Base-by-base conservation (phyloP, 768 basidiomycete genomes). In the Russula earlei region DNA sequence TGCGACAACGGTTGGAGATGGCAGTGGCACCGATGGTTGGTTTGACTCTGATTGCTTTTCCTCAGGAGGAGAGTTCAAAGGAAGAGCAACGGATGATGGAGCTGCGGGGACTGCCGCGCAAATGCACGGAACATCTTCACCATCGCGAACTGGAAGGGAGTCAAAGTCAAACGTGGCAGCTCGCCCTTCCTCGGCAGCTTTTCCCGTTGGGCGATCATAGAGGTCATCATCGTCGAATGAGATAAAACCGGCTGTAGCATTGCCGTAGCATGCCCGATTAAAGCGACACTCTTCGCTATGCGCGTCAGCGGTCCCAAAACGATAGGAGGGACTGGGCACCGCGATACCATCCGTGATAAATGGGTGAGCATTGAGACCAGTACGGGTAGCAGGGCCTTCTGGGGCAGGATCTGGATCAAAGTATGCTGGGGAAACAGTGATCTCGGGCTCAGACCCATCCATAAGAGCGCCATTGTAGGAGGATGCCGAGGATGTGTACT, bases 371-470 rank as follows among this genome's bases (percentile, higher is more conserved):
- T 70, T 57, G 6, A 72, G 62, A 55, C 68, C 69, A 2, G 73
- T 69, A 17, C 74, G 70, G 1, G 73, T 76, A 14, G 74, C 74
- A 15, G 74, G 75, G 1, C 75, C 75, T 49, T 75, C 73, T 1
- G 75, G 75, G 0, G 72, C 69, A 7, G 76, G 74, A 14, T 74
- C 63, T 33, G 72, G 71, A 52, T 76, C 75, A 56, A 72, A 75
- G 58, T 69, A 71, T 9, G 75, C 75, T 15, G 74, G 74, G 12
- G 75, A 77, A 34, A 77, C 67, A 40, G 52, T 63, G 24, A 63
- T 56, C 36, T 61, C 52, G 25, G 60, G 48, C 17, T 61, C 55
- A 6, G 20, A 40, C 33, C 54, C 58, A n/a, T 51, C 52, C 11
- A 40, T 42, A 24, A 54, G 12, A 29, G 27, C 49, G 12, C n/a